Percentiles rank a stretch among this genome's conserved stretches.
These are phyloP conservation scores for Fusarium beomiforme DNA, from an alignment of 2,329 filamentous ascomycete genomes.

Conservation along the genomic window DNA sequence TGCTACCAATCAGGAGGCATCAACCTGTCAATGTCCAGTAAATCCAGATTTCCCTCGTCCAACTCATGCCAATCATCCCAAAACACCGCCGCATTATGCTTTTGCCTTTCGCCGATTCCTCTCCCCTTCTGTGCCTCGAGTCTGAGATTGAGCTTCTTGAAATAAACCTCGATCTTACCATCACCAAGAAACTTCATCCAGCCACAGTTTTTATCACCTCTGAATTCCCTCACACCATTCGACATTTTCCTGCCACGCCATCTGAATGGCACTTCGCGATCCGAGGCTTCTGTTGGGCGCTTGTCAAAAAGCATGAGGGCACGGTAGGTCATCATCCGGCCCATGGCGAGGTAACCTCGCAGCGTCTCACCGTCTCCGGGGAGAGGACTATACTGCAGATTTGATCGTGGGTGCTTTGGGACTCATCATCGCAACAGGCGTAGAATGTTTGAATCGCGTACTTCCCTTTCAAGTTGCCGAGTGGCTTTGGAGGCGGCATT, in stretches of 20 bases:
- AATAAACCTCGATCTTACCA: neutral
- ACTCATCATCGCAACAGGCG: neutral
- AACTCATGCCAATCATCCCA: neutral
- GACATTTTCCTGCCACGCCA: neutral
- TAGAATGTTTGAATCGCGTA: neutral
- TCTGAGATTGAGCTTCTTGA: neutral
- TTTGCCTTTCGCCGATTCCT: rapidly evolving
- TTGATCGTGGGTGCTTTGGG: neutral
- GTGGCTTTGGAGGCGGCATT: neutral
- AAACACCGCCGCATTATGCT: neutral
- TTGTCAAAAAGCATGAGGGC: neutral
- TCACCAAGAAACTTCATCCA: neutral
- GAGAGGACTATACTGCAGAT: neutral
- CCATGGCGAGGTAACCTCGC: neutral
- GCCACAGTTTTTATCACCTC: neutral
- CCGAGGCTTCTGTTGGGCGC: neutral
- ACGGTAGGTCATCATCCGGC: neutral
- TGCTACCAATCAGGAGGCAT: neutral
- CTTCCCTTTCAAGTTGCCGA: neutral
- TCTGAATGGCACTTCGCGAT: neutral
- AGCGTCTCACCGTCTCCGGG: neutral
- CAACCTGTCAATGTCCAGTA: neutral
- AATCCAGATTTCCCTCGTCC: neutral
- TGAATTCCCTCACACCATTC: neutral
- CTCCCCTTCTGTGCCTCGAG: neutral